These are phyloP conservation scores for Thielaviopsis populi DNA, from an alignment of 2,329 filamentous ascomycete species.

Conservation along the genomic window DNA sequence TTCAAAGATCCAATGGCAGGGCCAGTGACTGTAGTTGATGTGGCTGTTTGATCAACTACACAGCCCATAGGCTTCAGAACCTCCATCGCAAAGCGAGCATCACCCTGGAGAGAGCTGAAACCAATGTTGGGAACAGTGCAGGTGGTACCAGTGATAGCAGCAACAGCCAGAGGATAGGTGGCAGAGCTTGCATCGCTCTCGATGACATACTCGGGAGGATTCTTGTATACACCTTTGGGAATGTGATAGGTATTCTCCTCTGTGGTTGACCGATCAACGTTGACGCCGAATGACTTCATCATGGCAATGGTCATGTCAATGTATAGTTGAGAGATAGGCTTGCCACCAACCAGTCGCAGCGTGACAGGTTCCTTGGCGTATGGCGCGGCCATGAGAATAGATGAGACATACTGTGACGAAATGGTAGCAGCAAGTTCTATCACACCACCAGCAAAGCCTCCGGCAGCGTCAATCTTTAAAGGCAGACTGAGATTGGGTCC, in stretches of 20 bases:
- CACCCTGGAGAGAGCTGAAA: conserved; percentile 78
- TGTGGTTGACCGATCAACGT: conserved; percentile 58
- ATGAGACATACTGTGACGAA: conserved; percentile 98
- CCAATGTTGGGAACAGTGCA: conserved; percentile 97
- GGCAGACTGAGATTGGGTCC: conserved; percentile 74
- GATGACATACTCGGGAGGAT: conserved; percentile 72
- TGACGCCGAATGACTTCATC: conserved; percentile 85
- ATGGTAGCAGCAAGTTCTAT: conserved; percentile 91
- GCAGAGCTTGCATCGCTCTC: conserved; percentile 97
- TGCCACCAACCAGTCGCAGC: conserved; percentile 79
- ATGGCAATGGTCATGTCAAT: conserved; percentile 98
- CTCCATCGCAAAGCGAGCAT: conserved; percentile 84
- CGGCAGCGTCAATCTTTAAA: conserved; percentile 64
- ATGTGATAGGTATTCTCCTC: conserved; percentile 91
- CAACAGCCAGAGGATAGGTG: conserved; percentile 86
- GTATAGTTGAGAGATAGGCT: conserved; percentile 91
- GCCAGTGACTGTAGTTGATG: conserved; percentile 84
- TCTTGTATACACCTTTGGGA: conserved; percentile 67
- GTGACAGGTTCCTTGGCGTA: conserved; percentile 93
- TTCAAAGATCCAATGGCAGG: conserved; percentile 59
- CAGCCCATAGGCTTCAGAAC: conserved; percentile 91
- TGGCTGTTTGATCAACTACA: conserved; percentile 65
- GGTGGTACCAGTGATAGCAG: conserved; percentile 87
- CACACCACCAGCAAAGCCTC: conserved; percentile 68
- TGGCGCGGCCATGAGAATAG: conserved; percentile 87